These are phyloP conservation scores for Gaertneriomyces sp. DNA, from an alignment of 192 early-diverging fungal species.

Conservation along the genomic window DNA sequence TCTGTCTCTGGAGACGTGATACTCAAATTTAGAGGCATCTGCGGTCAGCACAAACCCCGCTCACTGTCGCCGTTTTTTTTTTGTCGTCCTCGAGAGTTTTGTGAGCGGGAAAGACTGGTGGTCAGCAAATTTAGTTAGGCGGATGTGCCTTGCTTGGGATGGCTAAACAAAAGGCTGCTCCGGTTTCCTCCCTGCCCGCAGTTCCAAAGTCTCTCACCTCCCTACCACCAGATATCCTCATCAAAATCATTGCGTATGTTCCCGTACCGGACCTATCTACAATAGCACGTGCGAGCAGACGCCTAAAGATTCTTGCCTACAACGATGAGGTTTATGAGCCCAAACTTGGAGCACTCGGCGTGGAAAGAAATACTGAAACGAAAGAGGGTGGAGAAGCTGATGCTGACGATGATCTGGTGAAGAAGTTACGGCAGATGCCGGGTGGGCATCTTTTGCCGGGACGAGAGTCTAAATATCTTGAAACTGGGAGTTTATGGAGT, in stretches of 20 bases:
- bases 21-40: no score
- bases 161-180: slow-evolving; percentile 1
- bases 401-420: slow-evolving; percentile 27
- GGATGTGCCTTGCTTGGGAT: no score
- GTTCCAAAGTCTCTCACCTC: slow-evolving; percentile 43
- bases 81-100: no score
- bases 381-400: slow-evolving; percentile 5
- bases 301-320: slow-evolving; percentile 75
- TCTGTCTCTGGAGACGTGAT: no score
- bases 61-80: no score
- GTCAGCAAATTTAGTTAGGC: no score
- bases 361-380: not conserved
- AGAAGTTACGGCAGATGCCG: slow-evolving; percentile 45
- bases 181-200: not conserved
- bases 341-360: slow-evolving; percentile 56
- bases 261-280: slow-evolving; percentile 40
- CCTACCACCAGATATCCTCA: slow-evolving; percentile 52
- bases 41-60: no score
- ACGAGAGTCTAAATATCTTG: slow-evolving; percentile 39
- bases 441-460: slow-evolving; percentile 46
- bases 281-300: slow-evolving; percentile 59
- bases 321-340: slow-evolving; percentile 71
- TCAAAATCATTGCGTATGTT: slow-evolving; percentile 40
- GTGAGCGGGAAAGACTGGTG: no score
- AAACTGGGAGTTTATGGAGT: slow-evolving; percentile 47